Percentiles rank a stretch among this genome's conserved stretches.
Conservation (phyloP, 2,329 filamentous ascomycete species). For the Fusarium virguliforme region DNA sequence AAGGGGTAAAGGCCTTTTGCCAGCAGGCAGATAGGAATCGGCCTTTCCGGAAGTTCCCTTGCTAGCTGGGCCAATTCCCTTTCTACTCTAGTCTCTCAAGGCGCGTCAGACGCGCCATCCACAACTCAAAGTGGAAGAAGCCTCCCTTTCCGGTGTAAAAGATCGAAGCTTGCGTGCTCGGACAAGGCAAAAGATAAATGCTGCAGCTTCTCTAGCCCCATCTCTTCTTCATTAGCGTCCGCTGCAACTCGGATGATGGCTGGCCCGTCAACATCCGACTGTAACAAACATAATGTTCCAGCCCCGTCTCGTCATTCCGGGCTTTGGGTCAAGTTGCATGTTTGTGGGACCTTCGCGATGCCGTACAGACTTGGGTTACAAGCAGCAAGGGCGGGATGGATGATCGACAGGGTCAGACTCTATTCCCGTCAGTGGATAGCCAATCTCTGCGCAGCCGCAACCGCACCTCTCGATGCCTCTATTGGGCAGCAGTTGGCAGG, state of each 20-base stretch:
- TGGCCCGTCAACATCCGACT: conserved; percentile 14
- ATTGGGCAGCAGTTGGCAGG: conserved; percentile 5
- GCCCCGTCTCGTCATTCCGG: conserved; percentile 21
- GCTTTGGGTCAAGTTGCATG: conserved; percentile 19
- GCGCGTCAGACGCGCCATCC: conserved; percentile 11
- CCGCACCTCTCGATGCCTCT: conserved; percentile 3
- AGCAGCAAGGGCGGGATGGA: conserved; percentile 15
- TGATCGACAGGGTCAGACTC: conserved; percentile 24
- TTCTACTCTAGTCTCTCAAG: background rate
- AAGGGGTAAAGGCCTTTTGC: conserved; percentile 2
- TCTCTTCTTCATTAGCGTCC: conserved; percentile 11
- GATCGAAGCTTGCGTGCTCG: conserved; percentile 10
- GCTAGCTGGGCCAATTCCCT: background rate
- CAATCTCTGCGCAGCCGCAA: conserved; percentile 20
- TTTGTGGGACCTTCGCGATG: conserved; percentile 28
- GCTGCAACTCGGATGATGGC: conserved; percentile 10
- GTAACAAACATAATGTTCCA: background rate
- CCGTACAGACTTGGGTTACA: conserved; percentile 21
- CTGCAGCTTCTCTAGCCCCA: background rate
- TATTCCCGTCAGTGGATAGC: conserved; percentile 20
- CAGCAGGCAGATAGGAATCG: conserved; percentile 11
- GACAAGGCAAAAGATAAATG: background rate
- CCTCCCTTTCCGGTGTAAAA: conserved; percentile 1
- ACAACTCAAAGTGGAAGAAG: conserved; percentile 24
- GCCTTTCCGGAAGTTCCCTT: conserved; percentile 15